Base-by-base conservation (phyloP, 2,329 filamentous ascomycete genomes). In the Fusarium continuum region DNA sequence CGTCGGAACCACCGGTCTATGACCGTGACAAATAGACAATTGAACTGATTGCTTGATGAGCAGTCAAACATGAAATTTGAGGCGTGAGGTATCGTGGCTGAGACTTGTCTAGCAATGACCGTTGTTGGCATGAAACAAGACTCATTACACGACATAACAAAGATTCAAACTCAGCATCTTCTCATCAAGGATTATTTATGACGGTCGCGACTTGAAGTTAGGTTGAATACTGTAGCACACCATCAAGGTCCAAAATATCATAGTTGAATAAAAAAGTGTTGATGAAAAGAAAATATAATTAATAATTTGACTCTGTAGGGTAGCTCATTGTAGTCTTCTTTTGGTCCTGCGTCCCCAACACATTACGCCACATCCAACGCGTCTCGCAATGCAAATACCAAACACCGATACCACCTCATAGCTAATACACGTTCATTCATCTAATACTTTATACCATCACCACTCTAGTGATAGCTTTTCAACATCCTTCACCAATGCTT, bases 381-480 rank as follows among this genome's bases (percentile, higher is more conserved):
- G 50, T 50, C 58, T 22, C 4, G 32, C 43, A 45, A 61, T 61
- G 28, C 43, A 60, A 17, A 32, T 34, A 19, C 22, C 19, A 39
- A 61, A 45, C 16, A 38, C 19, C 25, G 39, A 26, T 31, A 19
- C 26, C 36, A 22, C 34, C 52, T 44, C 35, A 36, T 35, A 32
- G n/a, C 31, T 36, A 36, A 52, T 23, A 32, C 26, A 46, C 17
- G 22, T 40, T 36, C 31, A 23, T 36, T 55, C 19, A 36, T 14
- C 14, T 22, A 22, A 16, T 20, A n/a, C 8, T 34, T 10, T 23
- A 23, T 16, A n/a, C n/a, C 26, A 32, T 72, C 58, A 78, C 77
- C 77, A 79, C 38, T 77, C 73, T 55, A 79, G 53, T 3, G 69
- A 70, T n/a, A 48, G 44, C 31, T 47, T 67, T 9, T 72, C 70